These are phyloP conservation scores for Alloascoidea hylecoeti DNA, from an alignment of 805 yeast species.

Conservation along the genomic window DNA sequence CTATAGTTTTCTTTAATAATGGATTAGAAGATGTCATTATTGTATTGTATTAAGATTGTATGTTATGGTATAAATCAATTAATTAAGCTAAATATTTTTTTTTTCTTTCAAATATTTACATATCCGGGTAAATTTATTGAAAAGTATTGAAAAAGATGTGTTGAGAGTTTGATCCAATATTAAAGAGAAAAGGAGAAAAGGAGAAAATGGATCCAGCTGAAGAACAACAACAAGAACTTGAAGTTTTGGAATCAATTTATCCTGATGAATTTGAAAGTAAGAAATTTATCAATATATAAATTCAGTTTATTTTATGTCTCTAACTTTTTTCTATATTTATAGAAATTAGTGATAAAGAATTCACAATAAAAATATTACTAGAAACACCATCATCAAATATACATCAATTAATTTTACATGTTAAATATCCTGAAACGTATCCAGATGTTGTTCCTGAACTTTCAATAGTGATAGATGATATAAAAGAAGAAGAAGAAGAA, in stretches of 20 bases:
- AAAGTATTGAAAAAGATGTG: no score
- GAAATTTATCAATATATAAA: background rate
- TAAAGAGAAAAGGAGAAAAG: no score
- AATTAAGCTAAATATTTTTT: no score
- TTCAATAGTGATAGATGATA: constrained; percentile 22
- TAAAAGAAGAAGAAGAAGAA: constrained; percentile 17
- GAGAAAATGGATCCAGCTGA: constrained; percentile 63
- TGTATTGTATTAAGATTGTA: no score
- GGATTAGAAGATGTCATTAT: no score
- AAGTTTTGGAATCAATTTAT: constrained; percentile 79
- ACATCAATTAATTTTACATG: constrained; percentile 43
- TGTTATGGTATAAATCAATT: no score
- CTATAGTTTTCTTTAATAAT: constrained; percentile 11
- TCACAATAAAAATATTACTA: constrained; percentile 41
- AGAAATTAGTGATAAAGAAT: constrained; percentile 29
- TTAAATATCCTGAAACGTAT: constrained; percentile 62
- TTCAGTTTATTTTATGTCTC: constrained; percentile 1
- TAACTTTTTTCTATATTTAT: constrained; percentile 10
- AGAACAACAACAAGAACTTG: constrained; percentile 84
- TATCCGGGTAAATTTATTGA: no score
- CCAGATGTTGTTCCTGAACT: constrained; percentile 71
- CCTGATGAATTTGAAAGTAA: constrained; percentile 66
- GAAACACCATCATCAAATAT: constrained; percentile 53
- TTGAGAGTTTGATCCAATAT: no score
- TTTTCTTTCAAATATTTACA: no score